Conservation (phyloP, 129 eudicot genomes). For the Chrysanthemum seticuspe region DNA sequence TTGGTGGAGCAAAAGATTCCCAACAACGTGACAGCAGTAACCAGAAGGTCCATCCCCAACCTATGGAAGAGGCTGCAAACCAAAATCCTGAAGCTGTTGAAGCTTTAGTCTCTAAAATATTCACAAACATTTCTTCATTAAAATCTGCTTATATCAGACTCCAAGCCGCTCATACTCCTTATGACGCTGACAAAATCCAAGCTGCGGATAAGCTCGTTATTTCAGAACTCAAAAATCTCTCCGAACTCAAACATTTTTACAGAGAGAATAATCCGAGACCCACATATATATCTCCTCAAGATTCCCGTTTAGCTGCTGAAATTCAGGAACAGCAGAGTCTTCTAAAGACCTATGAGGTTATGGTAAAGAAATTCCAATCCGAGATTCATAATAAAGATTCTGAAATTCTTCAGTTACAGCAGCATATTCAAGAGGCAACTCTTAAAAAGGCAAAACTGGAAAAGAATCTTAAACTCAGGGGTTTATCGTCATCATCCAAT, state of each 20-base stretch:
- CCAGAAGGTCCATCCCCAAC: conserved; percentile 98
- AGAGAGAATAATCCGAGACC: conserved; percentile 87
- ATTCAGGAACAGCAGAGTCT: conserved; percentile 93
- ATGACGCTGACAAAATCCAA: conserved; percentile 96
- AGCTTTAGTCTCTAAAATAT: conserved; percentile 72
- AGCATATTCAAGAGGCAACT: conserved; percentile 80
- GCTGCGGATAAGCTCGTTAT: conserved; percentile 90
- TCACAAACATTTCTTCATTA: conserved; percentile 75
- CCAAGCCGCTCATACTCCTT: conserved; percentile 93
- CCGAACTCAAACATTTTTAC: conserved; percentile 88
- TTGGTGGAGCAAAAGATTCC: conserved; percentile 71
- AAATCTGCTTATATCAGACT: conserved; percentile 86
- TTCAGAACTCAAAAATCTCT: conserved; percentile 73
- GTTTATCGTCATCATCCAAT: conserved; percentile 66
- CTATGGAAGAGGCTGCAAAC: conserved; percentile 85
- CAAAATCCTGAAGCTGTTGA: conserved; percentile 93
- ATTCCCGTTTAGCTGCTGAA: conserved; percentile 92
- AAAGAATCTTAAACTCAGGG: conserved; percentile 85
- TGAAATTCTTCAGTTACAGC: conserved; percentile 76
- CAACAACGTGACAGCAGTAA: conserved; percentile 84
- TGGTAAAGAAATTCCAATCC: conserved; percentile 94
- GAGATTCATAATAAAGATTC: conserved; percentile 94
- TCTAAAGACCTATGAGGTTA: conserved; percentile 85
- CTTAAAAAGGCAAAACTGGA: conserved; percentile 70
- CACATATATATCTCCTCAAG: conserved; percentile 76